Evolutionary conservation across 345 rosid species (phyloP).

Genomic region (Clarkia xantiana): DNA sequence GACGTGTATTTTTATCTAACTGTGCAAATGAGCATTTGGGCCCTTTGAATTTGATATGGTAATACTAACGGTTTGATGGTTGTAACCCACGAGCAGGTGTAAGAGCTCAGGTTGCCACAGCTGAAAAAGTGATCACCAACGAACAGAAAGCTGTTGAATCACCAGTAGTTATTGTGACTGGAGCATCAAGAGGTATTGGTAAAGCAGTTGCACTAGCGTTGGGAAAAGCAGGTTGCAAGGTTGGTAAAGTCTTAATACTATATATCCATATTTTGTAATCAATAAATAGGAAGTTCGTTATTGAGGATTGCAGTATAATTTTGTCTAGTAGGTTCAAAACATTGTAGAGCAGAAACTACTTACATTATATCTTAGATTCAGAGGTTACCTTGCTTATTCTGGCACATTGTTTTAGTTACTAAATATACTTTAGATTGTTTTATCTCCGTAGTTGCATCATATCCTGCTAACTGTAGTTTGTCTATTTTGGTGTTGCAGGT

Average conservation of each 20-base stretch:
- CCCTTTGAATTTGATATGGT: not conserved
- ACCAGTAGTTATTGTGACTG: constrained; percentile 78
- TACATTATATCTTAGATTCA: too few species aligned
- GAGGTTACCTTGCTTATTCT: too few species aligned
- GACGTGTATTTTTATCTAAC: too few species aligned
- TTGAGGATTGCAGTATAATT: too few species aligned
- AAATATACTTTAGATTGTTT: too few species aligned
- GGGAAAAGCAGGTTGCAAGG: constrained; percentile 82
- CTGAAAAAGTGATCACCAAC: constrained; percentile 30
- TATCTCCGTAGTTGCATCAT: too few species aligned
- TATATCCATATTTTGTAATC: not conserved
- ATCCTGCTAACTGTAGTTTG: not conserved
- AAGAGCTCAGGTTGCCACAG: constrained; percentile 60
- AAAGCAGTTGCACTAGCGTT: constrained; percentile 79
- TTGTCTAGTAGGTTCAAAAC: too few species aligned
- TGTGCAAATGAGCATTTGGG: not conserved
- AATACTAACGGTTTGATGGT: not conserved
- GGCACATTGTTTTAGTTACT: too few species aligned
- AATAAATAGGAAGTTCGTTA: too few species aligned
- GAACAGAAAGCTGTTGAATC: constrained; percentile 44
- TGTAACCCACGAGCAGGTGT: constrained; percentile 18
- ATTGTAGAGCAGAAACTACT: too few species aligned
- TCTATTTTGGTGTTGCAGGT: constrained; percentile 33
- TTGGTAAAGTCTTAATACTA: constrained; percentile 8
- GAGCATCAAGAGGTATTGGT: constrained; percentile 99